Percentiles rank a stretch among this genome's conserved stretches.
Conservation (phyloP, 768 basidiomycete species). For the Multifurca ochricompacta region DNA sequence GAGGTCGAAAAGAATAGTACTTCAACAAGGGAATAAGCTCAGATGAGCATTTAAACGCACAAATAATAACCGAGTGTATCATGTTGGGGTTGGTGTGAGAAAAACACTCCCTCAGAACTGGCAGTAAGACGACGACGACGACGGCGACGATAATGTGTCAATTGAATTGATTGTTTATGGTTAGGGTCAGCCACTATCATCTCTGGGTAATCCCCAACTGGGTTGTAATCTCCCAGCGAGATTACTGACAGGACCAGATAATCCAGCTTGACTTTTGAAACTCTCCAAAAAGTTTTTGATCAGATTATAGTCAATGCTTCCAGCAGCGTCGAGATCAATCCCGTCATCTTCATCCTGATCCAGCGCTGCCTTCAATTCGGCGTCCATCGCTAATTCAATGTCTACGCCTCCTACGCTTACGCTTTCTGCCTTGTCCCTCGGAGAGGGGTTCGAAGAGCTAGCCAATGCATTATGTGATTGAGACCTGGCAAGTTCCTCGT, state of each 20-base stretch:
- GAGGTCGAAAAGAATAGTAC: conserved; percentile 15
- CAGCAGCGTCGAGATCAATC: conserved; percentile 38
- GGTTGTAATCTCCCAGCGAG: conserved; percentile 78
- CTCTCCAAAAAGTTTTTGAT: conserved; percentile 98
- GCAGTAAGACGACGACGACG: too few species aligned
- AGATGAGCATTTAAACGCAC: conserved; percentile 4
- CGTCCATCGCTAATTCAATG: conserved; percentile 84
- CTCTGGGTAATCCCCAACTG: conserved; percentile 66
- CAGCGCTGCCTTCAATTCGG: conserved; percentile 64
- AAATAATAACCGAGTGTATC: conserved; percentile 22
- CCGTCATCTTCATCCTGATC: conserved; percentile 51
- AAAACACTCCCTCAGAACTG: too few species aligned
- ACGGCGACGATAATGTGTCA: too few species aligned
- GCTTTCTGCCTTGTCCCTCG: conserved; percentile 37
- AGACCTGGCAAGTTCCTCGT: conserved; percentile 60
- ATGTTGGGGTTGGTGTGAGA: not conserved
- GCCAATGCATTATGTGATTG: conserved; percentile 26
- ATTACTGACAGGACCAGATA: conserved; percentile 87
- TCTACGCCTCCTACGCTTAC: conserved; percentile 49
- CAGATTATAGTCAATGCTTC: conserved; percentile 73
- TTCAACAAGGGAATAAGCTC: not conserved
- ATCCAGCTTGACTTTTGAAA: conserved; percentile 85
- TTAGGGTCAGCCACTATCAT: conserved; percentile 30
- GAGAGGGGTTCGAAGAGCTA: not conserved
- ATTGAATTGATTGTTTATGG: conserved; percentile 9